Conservation (phyloP, 257 asterid genomes). For the Scutellaria baicalensis region DNA sequence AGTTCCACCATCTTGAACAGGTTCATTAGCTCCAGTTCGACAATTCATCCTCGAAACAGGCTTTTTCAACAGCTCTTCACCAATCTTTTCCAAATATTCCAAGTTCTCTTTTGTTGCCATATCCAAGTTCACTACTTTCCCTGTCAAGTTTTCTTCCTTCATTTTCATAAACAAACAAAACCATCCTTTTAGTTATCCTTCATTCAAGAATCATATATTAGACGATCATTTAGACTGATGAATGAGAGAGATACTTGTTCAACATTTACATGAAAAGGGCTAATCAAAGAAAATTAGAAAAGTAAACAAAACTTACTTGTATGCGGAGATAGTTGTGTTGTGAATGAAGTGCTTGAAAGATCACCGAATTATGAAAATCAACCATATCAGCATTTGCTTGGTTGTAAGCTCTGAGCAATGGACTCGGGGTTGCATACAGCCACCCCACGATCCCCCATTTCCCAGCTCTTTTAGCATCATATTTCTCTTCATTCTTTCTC, state of each 20-base stretch:
- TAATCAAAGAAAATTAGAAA: neutral
- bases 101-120: conserved; percentile 42
- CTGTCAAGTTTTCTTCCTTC: conserved; percentile 42
- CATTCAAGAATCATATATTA: too few relatives aligned
- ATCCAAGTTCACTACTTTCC: conserved; percentile 28
- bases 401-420: conserved; percentile 26
- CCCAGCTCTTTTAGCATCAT: conserved; percentile 31
- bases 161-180: neutral
- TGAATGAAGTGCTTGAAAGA: conserved; percentile 46
- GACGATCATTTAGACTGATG: too few relatives aligned
- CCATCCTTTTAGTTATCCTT: neutral
- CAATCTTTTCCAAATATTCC: conserved; percentile 36
- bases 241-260: too few relatives aligned
- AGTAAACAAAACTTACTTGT: conserved; percentile 28
- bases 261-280: too few relatives aligned
- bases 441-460: conserved; percentile 59
- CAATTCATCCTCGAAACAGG: conserved; percentile 38
- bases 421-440: conserved; percentile 33
- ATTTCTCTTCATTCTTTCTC: conserved; percentile 26
- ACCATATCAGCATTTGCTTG: conserved; percentile 54
- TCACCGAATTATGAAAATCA: conserved; percentile 41
- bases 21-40: conserved; percentile 30
- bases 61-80: conserved; percentile 39
- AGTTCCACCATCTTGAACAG: conserved; percentile 33
- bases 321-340: conserved; percentile 53